Conservation (phyloP, 257 asterid genomes). For the Phtheirospermum japonicum region DNA sequence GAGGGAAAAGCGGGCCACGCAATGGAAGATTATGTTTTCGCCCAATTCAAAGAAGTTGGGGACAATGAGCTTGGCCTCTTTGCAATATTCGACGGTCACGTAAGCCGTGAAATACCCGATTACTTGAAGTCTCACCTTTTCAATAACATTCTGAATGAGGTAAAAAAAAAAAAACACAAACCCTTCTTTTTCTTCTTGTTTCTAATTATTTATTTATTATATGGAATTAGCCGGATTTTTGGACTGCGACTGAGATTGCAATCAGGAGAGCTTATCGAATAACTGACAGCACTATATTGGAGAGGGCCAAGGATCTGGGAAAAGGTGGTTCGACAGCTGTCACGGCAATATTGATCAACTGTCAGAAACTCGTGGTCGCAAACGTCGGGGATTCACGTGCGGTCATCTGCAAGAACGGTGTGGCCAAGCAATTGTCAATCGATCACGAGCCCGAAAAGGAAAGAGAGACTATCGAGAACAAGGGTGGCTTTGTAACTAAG, state of each 20-base stretch:
- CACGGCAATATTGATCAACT: conserved; percentile 76
- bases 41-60: conserved; percentile 65
- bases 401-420: conserved; percentile 73
- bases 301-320: conserved; percentile 70
- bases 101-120: conserved; percentile 71
- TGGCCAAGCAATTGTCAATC: conserved; percentile 75
- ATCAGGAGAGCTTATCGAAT: conserved; percentile 66
- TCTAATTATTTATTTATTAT: too few species aligned
- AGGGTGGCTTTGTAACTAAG: conserved; percentile 78
- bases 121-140: conserved; percentile 76
- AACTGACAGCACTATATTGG: conserved; percentile 67
- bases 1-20: conserved; percentile 75
- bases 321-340: conserved; percentile 97
- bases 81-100: conserved; percentile 89
- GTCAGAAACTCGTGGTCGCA: conserved; percentile 83
- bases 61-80: conserved; percentile 80
- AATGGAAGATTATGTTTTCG: conserved; percentile 90
- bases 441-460: conserved; percentile 87
- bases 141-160: conserved; percentile 77
- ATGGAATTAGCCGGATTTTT: conserved; percentile 91
- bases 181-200: too few species aligned
- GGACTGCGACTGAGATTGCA: conserved; percentile 75
- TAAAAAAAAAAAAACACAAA: too few species aligned
- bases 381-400: conserved; percentile 98
- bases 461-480: conserved; percentile 63